These are phyloP conservation scores for Colletotrichum sp. DNA, from an alignment of 2,329 filamentous ascomycete genomes.

Conservation along the genomic window DNA sequence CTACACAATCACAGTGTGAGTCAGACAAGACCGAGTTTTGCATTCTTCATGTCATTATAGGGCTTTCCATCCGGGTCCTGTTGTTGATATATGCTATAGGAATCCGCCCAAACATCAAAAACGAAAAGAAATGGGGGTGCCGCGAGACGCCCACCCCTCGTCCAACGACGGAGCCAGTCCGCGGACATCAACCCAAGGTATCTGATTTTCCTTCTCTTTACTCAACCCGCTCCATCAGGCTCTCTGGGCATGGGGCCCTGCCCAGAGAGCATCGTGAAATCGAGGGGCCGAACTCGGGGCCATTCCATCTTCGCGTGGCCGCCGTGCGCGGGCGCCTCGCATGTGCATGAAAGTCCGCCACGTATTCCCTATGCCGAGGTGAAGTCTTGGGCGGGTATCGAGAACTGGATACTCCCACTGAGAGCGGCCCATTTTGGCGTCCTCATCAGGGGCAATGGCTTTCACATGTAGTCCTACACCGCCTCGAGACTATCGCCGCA, in stretches of 20 bases:
- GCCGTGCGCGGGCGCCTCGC: neutral
- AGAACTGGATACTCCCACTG: neutral
- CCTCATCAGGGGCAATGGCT: neutral
- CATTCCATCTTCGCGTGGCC: neutral
- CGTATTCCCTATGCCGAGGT: neutral
- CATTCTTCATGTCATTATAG: neutral
- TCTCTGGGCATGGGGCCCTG: neutral
- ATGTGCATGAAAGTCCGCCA: neutral
- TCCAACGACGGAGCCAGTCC: constrained; percentile 16
- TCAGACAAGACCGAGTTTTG: neutral
- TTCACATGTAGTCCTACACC: neutral
- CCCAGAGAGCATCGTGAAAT: neutral
- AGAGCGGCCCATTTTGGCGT: neutral
- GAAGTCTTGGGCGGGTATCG: neutral
- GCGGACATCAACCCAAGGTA: constrained; percentile 16
- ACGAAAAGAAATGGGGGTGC: constrained; percentile 5
- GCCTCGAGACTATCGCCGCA: constrained; percentile 14
- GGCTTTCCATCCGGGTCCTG: neutral
- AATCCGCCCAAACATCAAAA: neutral
- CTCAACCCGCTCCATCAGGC: neutral
- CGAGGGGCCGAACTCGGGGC: neutral
- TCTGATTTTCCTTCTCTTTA: constrained; percentile 5
- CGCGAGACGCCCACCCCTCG: neutral
- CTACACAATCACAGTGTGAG: neutral
- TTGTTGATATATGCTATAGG: constrained; percentile 10